Base-by-base conservation (phyloP, 176 grass and related monocot species). In the Saccharum spontaneum region DNA sequence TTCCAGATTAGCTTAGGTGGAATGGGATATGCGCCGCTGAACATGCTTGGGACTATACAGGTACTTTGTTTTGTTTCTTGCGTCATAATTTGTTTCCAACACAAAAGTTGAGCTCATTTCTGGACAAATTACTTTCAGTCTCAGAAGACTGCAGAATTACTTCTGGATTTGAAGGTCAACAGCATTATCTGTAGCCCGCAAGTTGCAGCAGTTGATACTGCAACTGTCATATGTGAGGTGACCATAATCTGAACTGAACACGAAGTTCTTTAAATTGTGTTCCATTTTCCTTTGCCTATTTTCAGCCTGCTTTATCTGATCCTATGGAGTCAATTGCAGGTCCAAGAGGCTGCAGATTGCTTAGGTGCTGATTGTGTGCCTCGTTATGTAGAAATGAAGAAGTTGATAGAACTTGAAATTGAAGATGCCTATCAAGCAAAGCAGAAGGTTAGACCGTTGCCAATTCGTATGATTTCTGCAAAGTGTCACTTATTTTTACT, bases 11-110 rank as follows among this genome's bases (percentile, higher is more conserved):
- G 78, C 78, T 82, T 96, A 31, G 69, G 67, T 39, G 85, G 86
- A 77, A 73, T 92, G 57, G 90, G 93, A 75, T 98, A 92, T 76
- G 91, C 91, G 13, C 84, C 97, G 0, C 83, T 98, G 85, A 98
- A 98, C 84, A 98, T 98, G 93, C 97, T 98, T 24, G 97, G 97
- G 34, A 64, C 89, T 82, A 95, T 98, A 90, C 93, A 98, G 92
- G 97, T 95, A 92, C 5, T 20, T 84, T 14, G 28, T 8, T 85
- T 80, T 70, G 0, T 76, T 69, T 64, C 41, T 38, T 33, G 8
- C 17, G 1, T 20, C 5, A 30, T 11, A 12, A 23, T 79, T 90
- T 90, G 36, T 78, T 86, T 46, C 73, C 24, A 46, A 20, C 62
- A 80, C 15, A 31, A n/a, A n/a, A 67, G 5, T 1, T 71, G 44